These are phyloP conservation scores for Aspergillus calidoustus DNA, from an alignment of 2,329 filamentous ascomycete genomes.

Conservation along the genomic window DNA sequence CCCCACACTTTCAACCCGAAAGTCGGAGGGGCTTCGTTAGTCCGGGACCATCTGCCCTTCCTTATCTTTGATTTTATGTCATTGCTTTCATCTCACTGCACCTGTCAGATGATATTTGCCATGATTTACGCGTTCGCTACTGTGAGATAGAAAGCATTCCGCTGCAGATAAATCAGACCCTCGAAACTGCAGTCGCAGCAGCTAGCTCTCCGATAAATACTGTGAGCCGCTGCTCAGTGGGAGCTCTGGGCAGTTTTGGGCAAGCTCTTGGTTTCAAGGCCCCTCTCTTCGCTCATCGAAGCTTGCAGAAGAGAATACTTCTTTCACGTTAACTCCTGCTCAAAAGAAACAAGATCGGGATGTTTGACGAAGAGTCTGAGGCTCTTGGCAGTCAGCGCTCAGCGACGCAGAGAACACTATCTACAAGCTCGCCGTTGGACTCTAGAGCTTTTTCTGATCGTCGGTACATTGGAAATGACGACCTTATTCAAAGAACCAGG, in stretches of 20 bases:
- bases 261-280: not conserved
- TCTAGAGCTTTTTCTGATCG: slow-evolving; percentile 13
- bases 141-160: slow-evolving; percentile 2
- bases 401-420: slow-evolving; percentile 8
- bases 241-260: not conserved
- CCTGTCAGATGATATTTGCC: not conserved
- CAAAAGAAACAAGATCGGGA: not conserved
- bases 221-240: not conserved
- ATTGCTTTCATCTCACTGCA: slow-evolving; percentile 10
- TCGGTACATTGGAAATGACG: slow-evolving; percentile 19
- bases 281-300: not conserved
- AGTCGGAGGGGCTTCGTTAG: slow-evolving; percentile 4
- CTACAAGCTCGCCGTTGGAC: slow-evolving; percentile 16
- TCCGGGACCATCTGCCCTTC: not conserved
- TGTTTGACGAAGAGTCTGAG: slow-evolving; percentile 15
- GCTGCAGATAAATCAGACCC: not conserved
- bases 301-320: not conserved
- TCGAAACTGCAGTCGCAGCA: not conserved
- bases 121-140: slow-evolving; percentile 1
- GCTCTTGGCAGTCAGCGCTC: slow-evolving; percentile 6
- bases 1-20: slow-evolving; percentile 20
- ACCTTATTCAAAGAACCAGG: slow-evolving; percentile 22
- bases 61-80: slow-evolving; percentile 15
- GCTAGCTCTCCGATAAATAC: not conserved
- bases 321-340: not conserved